Conservation (phyloP, 768 basidiomycete genomes). For the Suillus americanus region DNA sequence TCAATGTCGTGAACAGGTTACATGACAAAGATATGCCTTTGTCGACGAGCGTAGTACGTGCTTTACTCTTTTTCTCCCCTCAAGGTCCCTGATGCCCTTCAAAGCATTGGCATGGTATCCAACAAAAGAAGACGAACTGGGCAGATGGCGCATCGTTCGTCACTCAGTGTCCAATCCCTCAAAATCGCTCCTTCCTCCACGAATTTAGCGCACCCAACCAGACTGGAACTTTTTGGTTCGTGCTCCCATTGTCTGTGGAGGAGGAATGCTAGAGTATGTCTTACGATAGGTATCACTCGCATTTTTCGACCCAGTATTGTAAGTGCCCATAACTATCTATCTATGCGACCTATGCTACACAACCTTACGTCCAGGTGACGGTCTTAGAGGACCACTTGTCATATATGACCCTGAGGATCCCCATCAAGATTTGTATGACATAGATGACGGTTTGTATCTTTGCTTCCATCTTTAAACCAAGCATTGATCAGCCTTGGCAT, state of each 20-base stretch:
- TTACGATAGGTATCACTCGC: conserved; percentile 39
- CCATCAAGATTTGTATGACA: conserved; percentile 39
- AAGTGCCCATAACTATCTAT: conserved; percentile 31
- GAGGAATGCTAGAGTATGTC: neutral
- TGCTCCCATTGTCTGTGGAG: neutral
- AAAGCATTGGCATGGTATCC: conserved; percentile 37
- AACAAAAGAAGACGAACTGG: conserved; percentile 33
- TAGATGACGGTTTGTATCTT: conserved; percentile 41
- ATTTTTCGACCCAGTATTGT: conserved; percentile 38
- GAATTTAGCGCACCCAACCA: conserved; percentile 38
- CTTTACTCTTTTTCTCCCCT: neutral
- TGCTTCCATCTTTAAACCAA: neutral
- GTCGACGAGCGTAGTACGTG: conserved; percentile 36
- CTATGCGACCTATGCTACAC: neutral
- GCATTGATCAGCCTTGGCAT: conserved; percentile 3
- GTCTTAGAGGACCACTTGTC: conserved; percentile 41
- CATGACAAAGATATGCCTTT: conserved; percentile 33
- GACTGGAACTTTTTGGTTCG: conserved; percentile 45
- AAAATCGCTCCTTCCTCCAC: conserved; percentile 39
- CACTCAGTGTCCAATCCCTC: conserved; percentile 46
- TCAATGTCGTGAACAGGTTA: conserved; percentile 38
- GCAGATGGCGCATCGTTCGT: conserved; percentile 42
- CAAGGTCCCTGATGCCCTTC: neutral
- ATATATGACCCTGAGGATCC: conserved; percentile 50
- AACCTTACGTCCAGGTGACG: conserved; percentile 23